Percentiles rank a stretch among this genome's conserved stretches.
Evolutionary conservation across 2,329 filamentous ascomycete genomes (phyloP).

Genomic region (Biscogniauxia marginata): DNA sequence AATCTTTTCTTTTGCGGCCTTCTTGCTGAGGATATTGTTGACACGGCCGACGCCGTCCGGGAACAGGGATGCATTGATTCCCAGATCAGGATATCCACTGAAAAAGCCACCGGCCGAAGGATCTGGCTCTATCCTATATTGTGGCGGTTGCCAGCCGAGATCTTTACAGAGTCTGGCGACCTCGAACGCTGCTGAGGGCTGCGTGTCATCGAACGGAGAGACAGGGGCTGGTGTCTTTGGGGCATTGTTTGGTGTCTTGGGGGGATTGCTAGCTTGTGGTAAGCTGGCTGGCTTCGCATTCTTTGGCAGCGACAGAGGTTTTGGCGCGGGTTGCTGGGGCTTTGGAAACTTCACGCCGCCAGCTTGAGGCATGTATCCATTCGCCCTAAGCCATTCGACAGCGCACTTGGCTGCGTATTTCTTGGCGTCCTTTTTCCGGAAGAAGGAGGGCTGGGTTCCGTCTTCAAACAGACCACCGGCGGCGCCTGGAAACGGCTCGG

Average conservation of each 20-base stretch:
- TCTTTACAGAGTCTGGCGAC: slow-evolving; percentile 34
- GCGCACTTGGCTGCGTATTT: slow-evolving; percentile 52
- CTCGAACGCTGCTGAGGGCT: slow-evolving; percentile 15
- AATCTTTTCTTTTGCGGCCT: slow-evolving; percentile 37
- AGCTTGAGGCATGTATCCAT: slow-evolving; percentile 27
- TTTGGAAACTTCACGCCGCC: slow-evolving; percentile 13
- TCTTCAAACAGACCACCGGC: slow-evolving; percentile 30
- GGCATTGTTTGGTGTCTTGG: slow-evolving; percentile 26
- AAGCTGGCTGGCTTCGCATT: neutral
- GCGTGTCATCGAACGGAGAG: slow-evolving; percentile 20
- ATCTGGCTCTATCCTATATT: slow-evolving; percentile 33
- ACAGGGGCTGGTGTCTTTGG: slow-evolving; percentile 23
- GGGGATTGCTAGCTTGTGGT: neutral
- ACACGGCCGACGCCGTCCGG: slow-evolving; percentile 11
- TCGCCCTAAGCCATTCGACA: slow-evolving; percentile 38
- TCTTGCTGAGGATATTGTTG: slow-evolving; percentile 33
- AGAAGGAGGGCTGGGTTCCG: slow-evolving; percentile 36
- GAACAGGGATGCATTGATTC: slow-evolving; percentile 8
- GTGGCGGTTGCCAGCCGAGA: slow-evolving; percentile 35
- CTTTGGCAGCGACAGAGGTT: slow-evolving; percentile 26
- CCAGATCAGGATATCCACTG: slow-evolving; percentile 32
- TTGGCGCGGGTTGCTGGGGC: slow-evolving; percentile 28
- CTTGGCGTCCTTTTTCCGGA: slow-evolving; percentile 53
- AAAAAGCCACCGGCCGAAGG: slow-evolving; percentile 30
- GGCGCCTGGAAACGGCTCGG: slow-evolving; percentile 24